Percentiles rank a stretch among this genome's conserved stretches.
Evolutionary conservation across 1,284 basidiomycete genomes (phyloP).

Genomic region (Paramarasmius palmivorus): DNA sequence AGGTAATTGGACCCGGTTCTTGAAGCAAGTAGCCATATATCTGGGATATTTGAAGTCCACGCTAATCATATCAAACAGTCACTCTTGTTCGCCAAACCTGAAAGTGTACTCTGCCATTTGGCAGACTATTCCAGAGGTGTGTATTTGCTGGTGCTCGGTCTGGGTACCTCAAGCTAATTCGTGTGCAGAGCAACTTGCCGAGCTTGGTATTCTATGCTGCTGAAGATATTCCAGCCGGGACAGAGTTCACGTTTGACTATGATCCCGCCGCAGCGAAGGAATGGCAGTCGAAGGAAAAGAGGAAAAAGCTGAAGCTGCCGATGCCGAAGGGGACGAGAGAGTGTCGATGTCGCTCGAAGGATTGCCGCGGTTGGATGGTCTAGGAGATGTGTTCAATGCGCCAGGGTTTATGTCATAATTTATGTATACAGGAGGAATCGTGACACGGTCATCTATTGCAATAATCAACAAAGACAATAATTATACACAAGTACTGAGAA

Average conservation of each 20-base stretch:
- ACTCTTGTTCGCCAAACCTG: constrained; percentile 65
- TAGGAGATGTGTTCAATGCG: no score
- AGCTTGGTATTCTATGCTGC: constrained; percentile 60
- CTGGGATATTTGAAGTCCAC: not conserved
- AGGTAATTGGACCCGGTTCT: constrained; percentile 76
- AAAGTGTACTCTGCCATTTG: constrained; percentile 57
- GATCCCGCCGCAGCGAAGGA: constrained; percentile 39
- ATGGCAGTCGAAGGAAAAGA: constrained; percentile 4
- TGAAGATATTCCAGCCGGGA: constrained; percentile 44
- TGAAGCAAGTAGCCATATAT: constrained; percentile 50
- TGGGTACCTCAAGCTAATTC: not conserved
- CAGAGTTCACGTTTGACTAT: constrained; percentile 68
- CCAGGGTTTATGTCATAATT: no score
- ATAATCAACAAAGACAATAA: no score
- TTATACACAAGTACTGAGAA: no score
- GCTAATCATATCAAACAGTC: constrained; percentile 36
- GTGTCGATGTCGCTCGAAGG: not conserved
- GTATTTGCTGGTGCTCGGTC: not conserved
- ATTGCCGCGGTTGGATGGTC: constrained; percentile 2
- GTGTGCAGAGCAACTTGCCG: constrained; percentile 51
- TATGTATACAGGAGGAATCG: no score
- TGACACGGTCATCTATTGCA: no score
- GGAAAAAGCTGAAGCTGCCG: constrained; percentile 19
- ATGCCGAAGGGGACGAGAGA: not conserved
- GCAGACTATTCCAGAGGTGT: constrained; percentile 55